A percentile compares a stretch with the other conserved stretches of the same genome.
phyloP scores from a whole-genome alignment of 345 rosid genomes.

The Cardamine occulta region DNA sequence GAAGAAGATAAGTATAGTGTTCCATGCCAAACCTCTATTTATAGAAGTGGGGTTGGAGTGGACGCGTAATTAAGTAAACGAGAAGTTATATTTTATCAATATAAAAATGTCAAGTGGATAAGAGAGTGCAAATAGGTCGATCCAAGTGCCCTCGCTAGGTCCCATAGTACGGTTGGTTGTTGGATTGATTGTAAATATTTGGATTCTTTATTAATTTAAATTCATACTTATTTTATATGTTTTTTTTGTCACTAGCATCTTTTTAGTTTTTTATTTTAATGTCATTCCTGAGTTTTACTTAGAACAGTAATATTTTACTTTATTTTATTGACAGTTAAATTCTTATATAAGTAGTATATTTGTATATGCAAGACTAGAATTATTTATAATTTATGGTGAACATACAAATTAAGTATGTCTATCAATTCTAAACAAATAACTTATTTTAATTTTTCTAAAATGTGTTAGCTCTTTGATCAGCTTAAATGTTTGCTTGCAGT shows the following conservation, averaged over 20 bases:
- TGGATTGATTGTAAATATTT: neutral
- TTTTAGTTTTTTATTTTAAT: too few species aligned
- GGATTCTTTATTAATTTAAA: neutral
- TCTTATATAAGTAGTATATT: too few species aligned
- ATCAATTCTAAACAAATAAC: too few species aligned
- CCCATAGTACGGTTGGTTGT: neutral
- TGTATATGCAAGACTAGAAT: neutral
- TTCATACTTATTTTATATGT: neutral
- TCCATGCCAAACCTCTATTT: slow-evolving; percentile 16
- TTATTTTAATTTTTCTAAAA: too few species aligned
- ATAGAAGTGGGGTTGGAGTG: neutral
- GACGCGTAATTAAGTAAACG: neutral
- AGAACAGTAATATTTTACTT: neutral
- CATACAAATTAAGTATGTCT: too few species aligned
- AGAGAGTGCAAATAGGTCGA: too few species aligned
- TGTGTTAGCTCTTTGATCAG: too few species aligned
- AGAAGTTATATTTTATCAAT: neutral
- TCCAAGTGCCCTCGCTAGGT: neutral
- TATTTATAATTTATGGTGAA: too few species aligned
- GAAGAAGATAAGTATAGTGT: slow-evolving; percentile 3
- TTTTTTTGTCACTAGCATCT: neutral
- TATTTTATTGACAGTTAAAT: too few species aligned
- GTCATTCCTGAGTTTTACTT: neutral
- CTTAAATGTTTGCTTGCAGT: too few species aligned
- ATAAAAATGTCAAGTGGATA: neutral